These are phyloP conservation scores for Oryza punctata DNA, from an alignment of 176 grass and related monocot genomes.

Conservation along the genomic window DNA sequence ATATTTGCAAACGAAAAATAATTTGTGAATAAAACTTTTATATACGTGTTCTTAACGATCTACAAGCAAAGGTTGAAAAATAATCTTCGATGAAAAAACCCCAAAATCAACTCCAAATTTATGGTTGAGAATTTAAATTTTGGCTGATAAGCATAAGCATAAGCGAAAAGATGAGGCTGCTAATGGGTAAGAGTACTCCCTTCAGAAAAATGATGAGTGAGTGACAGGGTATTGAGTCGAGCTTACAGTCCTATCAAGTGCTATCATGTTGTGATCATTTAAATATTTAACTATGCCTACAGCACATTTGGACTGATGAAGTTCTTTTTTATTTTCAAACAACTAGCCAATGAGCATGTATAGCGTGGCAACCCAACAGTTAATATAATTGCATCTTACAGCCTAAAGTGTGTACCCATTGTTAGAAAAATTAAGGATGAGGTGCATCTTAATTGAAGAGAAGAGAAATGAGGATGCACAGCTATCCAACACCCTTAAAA, in stretches of 20 bases:
- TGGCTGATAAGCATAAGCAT: too few species aligned
- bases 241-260: neutral
- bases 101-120: too few species aligned
- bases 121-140: too few species aligned
- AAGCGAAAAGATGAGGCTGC: too few species aligned
- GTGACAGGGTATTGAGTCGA: neutral
- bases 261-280: neutral
- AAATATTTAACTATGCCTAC: neutral
- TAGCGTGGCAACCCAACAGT: neutral
- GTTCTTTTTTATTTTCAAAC: neutral
- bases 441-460: conserved; percentile 5
- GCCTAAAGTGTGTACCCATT: conserved; percentile 10
- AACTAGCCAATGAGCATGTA: neutral
- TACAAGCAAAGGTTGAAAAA: too few species aligned
- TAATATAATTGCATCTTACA: neutral
- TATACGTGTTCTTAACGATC: too few species aligned
- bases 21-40: too few species aligned
- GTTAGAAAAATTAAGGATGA: conserved; percentile 18
- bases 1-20: too few species aligned
- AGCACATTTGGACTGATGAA: neutral
- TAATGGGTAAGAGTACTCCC: neutral
- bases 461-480: neutral
- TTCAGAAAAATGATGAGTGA: neutral
- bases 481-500: neutral
- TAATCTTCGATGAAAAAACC: too few species aligned